Conservation (phyloP, 2,329 filamentous ascomycete species). For the Colletotrichum gigasporum region DNA sequence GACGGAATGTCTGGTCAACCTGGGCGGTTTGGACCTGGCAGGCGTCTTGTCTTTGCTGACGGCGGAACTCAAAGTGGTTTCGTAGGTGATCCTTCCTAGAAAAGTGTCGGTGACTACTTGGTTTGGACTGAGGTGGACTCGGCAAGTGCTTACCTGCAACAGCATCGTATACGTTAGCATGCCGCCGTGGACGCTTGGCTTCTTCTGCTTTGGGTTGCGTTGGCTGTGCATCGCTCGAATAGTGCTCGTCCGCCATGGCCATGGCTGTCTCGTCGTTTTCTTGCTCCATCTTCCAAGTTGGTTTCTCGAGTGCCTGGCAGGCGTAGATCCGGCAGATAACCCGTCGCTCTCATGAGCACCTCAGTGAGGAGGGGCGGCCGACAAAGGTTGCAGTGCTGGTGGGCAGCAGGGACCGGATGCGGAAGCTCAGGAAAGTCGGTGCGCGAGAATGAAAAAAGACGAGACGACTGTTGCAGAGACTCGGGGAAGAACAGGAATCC, state of each 20-base stretch:
- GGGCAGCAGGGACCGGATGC: too few relatives aligned
- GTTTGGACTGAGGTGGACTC: background rate
- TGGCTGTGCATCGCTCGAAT: background rate
- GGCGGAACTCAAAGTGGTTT: background rate
- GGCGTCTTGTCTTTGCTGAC: conserved; percentile 1
- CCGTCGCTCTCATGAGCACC: too few relatives aligned
- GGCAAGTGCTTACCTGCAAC: conserved; percentile 67
- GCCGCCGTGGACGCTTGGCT: conserved; percentile 36
- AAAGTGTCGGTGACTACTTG: background rate
- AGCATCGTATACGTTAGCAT: conserved; percentile 75
- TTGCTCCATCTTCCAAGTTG: background rate
- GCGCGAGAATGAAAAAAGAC: too few relatives aligned
- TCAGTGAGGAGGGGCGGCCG: too few relatives aligned
- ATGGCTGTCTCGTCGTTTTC: background rate
- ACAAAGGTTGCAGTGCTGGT: too few relatives aligned
- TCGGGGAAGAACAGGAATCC: too few relatives aligned
- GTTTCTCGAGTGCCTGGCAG: background rate
- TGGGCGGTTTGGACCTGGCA: conserved; percentile 14
- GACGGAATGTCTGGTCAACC: conserved; percentile 36
- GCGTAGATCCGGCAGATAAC: background rate
- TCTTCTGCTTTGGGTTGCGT: background rate
- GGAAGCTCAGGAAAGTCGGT: too few relatives aligned
- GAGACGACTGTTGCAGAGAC: too few relatives aligned
- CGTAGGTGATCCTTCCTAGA: conserved; percentile 26
- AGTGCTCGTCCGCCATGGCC: background rate